phyloP scores from a whole-genome alignment of 768 basidiomycete species.

The Guyanaporus albipodus region DNA sequence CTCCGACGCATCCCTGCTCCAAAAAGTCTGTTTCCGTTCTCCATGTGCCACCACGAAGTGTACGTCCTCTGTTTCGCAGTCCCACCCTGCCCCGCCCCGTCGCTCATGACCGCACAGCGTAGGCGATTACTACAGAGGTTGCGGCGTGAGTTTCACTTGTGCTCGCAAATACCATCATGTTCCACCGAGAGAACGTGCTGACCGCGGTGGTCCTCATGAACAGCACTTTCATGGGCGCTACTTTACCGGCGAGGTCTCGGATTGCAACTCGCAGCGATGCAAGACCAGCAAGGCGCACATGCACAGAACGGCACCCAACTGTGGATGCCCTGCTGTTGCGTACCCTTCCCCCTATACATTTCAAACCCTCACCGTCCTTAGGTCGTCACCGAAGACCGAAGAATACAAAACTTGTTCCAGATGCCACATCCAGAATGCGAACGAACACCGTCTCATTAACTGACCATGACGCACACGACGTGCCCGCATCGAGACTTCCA shows the following conservation, averaged over 20 bases:
- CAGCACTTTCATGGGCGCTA: slow-evolving; percentile 39
- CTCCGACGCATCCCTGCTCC: too few relatives aligned
- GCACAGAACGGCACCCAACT: slow-evolving; percentile 34
- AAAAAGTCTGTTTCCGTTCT: too few relatives aligned
- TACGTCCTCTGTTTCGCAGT: slow-evolving; percentile 10
- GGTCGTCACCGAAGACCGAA: slow-evolving; percentile 35
- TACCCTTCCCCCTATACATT: slow-evolving; percentile 13
- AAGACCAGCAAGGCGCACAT: slow-evolving; percentile 34
- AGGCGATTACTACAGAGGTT: slow-evolving; percentile 36
- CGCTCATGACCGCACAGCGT: slow-evolving; percentile 22
- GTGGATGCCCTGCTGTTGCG: slow-evolving; percentile 30
- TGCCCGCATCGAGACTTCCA: not conserved
- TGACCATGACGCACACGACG: not conserved
- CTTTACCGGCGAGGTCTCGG: slow-evolving; percentile 31
- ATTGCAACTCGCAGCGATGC: slow-evolving; percentile 30
- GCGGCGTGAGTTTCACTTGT: slow-evolving; percentile 26
- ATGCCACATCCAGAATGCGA: slow-evolving; percentile 33
- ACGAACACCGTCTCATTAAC: slow-evolving; percentile 15
- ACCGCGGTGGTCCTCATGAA: not conserved
- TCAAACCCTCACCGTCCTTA: slow-evolving; percentile 5
- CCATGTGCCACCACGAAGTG: slow-evolving; percentile 38
- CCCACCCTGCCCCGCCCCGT: not conserved
- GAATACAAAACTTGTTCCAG: slow-evolving; percentile 36
- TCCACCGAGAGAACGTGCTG: slow-evolving; percentile 8
- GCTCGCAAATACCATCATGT: not conserved